These are phyloP conservation scores for Spinacia oleracea DNA, from an alignment of 179 eudicot species.

Conservation along the genomic window DNA sequence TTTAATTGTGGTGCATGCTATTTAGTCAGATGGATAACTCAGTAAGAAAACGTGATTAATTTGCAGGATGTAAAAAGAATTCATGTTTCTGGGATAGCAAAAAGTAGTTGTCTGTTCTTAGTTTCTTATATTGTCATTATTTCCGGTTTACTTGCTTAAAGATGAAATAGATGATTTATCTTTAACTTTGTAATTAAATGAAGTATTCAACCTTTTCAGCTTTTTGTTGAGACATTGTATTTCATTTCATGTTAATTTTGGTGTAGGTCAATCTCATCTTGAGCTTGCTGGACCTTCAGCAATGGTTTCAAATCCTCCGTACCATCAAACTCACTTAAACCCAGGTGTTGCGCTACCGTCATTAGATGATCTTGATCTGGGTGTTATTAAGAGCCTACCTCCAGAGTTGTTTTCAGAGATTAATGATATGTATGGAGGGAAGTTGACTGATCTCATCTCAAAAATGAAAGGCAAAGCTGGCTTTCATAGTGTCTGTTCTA, in stretches of 20 bases:
- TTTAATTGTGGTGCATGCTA: too few species aligned
- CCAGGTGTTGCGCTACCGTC: conserved; percentile 51
- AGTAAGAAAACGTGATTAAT: not conserved
- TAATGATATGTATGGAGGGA: conserved; percentile 76
- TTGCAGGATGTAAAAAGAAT: not conserved
- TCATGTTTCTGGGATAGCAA: too few species aligned
- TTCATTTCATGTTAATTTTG: conserved; percentile 20
- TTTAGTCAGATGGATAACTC: not conserved
- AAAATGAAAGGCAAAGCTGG: conserved; percentile 44
- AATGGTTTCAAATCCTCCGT: conserved; percentile 25
- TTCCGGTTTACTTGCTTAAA: conserved; percentile 6
- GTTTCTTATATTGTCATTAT: too few species aligned
- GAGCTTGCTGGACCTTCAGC: conserved; percentile 30
- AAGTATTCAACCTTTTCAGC: not conserved
- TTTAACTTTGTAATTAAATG: not conserved
- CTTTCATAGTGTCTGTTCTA: conserved; percentile 18
- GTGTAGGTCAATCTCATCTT: conserved; percentile 30
- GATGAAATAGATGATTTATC: not conserved
- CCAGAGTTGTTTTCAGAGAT: conserved; percentile 78
- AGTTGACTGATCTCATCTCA: conserved; percentile 52
- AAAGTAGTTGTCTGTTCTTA: too few species aligned
- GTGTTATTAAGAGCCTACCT: conserved; percentile 79
- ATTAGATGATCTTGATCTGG: conserved; percentile 77
- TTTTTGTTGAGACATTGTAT: conserved; percentile 18
- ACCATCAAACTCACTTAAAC: conserved; percentile 34